Evolutionary conservation across 306 rosid genomes (phyloP), one percentile per base, ranked within the genome.

Genomic region (Cyamopsis tetragonoloba): DNA sequence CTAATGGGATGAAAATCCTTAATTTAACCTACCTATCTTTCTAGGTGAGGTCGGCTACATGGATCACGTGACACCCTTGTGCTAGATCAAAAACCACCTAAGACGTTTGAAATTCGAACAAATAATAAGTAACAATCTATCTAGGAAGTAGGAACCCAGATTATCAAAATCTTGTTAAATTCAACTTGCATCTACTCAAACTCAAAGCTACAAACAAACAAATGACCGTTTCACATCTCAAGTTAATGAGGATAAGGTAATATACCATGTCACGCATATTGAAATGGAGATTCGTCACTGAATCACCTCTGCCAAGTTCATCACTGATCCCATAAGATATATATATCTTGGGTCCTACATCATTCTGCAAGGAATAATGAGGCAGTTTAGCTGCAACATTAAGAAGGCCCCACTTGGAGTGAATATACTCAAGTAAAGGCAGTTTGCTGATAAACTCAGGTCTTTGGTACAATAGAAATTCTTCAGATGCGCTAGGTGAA

Each of bases 311-410:
- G 54, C 82, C 84, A 74, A 84, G 91, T 56, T 95, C 92, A 72
- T 88, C 83, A 62, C 55, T 47, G 75, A 82, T 78, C 62, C 99
- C 99, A 77, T 95, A 88, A 62, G 92, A 83, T 70, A 90, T 80
- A 75, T 85, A 86, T 62, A 90, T 90, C 86, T 90, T 95, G 55
- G 97, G 99, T 47, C 99, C 99, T 54, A 85, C 99, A 11, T 95
- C 97, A 80, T 90, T 95, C 81, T 90, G 96, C 80, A 95, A 80
- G 78, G 99, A 95, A 87, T 86, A 95, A 74, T 95, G 99, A 62
- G 99, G 99, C 86, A 90, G 69, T 78, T 95, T 95, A 66, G 99
- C 97, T 57, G 97, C 96, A 83, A 95, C 99, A 77, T 95, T 95
- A 32, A 95, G 91, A 84, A 95, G 90, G 83, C 99, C 99, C 96